phyloP scores from a whole-genome alignment of 2,329 filamentous ascomycete species.

The Diaporthe ampelina region DNA sequence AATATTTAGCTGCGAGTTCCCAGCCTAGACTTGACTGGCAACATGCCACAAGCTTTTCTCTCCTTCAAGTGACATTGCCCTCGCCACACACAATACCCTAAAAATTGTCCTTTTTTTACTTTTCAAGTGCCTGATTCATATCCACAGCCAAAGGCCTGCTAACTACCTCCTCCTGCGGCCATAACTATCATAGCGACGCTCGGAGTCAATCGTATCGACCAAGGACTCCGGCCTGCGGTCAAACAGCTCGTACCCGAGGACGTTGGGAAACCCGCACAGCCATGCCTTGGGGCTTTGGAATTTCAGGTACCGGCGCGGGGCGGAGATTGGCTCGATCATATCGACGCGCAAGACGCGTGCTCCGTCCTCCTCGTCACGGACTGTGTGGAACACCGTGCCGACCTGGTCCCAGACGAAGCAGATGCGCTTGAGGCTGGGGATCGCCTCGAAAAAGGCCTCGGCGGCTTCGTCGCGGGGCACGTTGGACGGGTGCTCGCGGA shows the following conservation, averaged over 20 bases:
- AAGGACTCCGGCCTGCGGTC: neutral
- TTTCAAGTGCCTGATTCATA: neutral
- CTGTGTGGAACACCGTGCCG: constrained; percentile 27
- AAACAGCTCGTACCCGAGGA: constrained; percentile 31
- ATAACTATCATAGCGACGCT: constrained; percentile 12
- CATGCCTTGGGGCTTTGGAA: constrained; percentile 15
- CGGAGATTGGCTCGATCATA: constrained; percentile 25
- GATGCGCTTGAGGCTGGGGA: constrained; percentile 35
- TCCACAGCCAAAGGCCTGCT: neutral
- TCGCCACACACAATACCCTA: too few species aligned
- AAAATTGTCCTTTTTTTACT: neutral
- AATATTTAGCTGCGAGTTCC: neutral
- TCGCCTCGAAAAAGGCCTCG: constrained; percentile 26
- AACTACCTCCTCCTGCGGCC: constrained; percentile 4
- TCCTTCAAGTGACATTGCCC: neutral
- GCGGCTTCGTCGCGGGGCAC: constrained; percentile 27
- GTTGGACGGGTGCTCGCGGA: constrained; percentile 25
- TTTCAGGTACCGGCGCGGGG: constrained; percentile 19
- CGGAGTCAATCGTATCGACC: neutral
- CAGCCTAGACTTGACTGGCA: neutral
- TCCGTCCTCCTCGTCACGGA: neutral
- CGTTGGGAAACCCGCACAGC: constrained; percentile 39
- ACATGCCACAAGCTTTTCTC: neutral
- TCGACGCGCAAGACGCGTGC: constrained; percentile 19
- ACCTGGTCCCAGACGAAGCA: constrained; percentile 40